A percentile compares a stretch with the other conserved stretches of the same genome.
phyloP scores from a whole-genome alignment of 2,329 filamentous ascomycete species.

The Pestalotiopsis sp. region DNA sequence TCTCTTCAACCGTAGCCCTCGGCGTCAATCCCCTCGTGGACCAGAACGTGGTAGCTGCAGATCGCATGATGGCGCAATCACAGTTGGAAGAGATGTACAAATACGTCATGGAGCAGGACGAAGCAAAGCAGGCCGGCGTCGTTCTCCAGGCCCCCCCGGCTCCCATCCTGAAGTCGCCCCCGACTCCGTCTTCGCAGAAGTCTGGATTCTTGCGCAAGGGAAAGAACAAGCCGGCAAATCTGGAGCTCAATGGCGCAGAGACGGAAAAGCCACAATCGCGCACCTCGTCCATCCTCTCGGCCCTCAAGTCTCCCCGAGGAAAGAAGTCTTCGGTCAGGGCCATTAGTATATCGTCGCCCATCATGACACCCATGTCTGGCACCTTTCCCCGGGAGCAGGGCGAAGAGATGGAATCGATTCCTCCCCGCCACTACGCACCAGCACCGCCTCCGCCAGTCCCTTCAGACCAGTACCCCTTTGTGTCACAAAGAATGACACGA shows the following conservation, averaged over 20 bases:
- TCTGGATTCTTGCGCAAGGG: slow-evolving; percentile 47
- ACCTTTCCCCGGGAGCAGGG: slow-evolving; percentile 56
- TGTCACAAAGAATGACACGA: slow-evolving; percentile 28
- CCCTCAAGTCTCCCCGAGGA: slow-evolving; percentile 60
- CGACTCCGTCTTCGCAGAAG: slow-evolving; percentile 33
- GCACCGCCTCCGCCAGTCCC: slow-evolving; percentile 58
- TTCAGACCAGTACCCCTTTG: slow-evolving; percentile 42
- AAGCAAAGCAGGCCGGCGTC: slow-evolving; percentile 59
- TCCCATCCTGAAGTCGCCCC: slow-evolving; percentile 34
- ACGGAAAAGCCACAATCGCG: slow-evolving; percentile 56
- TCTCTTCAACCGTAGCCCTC: slow-evolving; percentile 49
- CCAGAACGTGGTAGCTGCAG: slow-evolving; percentile 70
- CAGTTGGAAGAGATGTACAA: slow-evolving; percentile 91
- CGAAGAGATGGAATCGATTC: slow-evolving; percentile 58
- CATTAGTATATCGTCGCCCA: slow-evolving; percentile 63
- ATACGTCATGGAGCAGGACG: slow-evolving; percentile 88
- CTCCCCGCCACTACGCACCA: slow-evolving; percentile 59
- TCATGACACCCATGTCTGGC: slow-evolving; percentile 62
- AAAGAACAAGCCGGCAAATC: slow-evolving; percentile 35
- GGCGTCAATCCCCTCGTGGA: slow-evolving; percentile 74
- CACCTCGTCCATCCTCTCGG: slow-evolving; percentile 59
- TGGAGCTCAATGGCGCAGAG: slow-evolving; percentile 39
- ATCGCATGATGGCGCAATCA: slow-evolving; percentile 72
- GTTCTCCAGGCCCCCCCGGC: slow-evolving; percentile 43
- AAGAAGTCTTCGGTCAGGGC: slow-evolving; percentile 45